Conservation (phyloP, 2,329 filamentous ascomycete species). For the Didymosphaeria variabile region DNA sequence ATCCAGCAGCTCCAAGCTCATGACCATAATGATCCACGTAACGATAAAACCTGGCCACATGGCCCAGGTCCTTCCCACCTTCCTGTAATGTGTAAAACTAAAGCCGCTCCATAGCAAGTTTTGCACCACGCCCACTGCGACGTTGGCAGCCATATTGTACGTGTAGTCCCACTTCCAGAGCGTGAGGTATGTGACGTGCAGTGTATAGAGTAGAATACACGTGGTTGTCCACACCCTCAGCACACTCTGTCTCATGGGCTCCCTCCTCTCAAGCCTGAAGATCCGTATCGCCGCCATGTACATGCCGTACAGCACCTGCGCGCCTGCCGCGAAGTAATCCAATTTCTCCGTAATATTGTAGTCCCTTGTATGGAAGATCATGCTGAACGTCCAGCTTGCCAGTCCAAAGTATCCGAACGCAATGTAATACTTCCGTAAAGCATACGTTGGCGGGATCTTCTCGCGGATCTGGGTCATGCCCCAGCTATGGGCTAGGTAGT, state of each 20-base stretch:
- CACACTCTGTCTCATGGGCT: conserved; percentile 60
- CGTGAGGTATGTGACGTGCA: conserved; percentile 84
- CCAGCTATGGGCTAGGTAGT: conserved; percentile 83
- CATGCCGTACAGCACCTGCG: conserved; percentile 87
- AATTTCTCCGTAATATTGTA: conserved; percentile 87
- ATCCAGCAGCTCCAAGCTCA: conserved; percentile 95
- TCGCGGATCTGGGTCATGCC: conserved; percentile 77
- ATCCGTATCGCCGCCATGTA: conserved; percentile 86
- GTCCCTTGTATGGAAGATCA: conserved; percentile 92
- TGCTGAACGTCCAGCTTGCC: conserved; percentile 85
- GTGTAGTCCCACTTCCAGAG: conserved; percentile 92
- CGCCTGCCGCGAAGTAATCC: conserved; percentile 95
- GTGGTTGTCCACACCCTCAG: conserved; percentile 78
- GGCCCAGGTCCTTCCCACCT: conserved; percentile 78
- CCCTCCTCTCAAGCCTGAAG: conserved; percentile 77
- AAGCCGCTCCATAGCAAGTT: conserved; percentile 89
- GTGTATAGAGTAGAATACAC: conserved; percentile 75
- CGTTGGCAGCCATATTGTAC: conserved; percentile 98
- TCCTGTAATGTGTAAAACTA: conserved; percentile 76
- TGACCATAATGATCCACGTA: conserved; percentile 88
- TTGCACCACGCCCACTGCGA: conserved; percentile 79
- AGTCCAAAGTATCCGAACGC: conserved; percentile 82
- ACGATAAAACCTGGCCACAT: conserved; percentile 91
- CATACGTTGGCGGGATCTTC: conserved; percentile 75
- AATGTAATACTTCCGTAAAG: conserved; percentile 82